Evolutionary conservation across 1,284 basidiomycete genomes (phyloP).

Genomic region (Chalciporus sp.): DNA sequence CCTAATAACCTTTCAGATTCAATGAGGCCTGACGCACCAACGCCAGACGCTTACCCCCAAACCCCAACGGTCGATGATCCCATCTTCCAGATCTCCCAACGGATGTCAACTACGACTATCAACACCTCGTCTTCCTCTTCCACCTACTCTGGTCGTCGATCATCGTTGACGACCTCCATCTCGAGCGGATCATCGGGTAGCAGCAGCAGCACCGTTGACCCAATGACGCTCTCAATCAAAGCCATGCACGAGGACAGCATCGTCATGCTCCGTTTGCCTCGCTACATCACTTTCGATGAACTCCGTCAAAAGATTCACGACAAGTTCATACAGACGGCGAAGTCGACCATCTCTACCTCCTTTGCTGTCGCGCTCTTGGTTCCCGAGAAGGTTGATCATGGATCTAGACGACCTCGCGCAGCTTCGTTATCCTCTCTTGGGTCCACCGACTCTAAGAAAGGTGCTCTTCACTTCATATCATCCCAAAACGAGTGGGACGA

Average conservation of each 20-base stretch:
- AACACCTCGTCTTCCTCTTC: constrained; percentile 14
- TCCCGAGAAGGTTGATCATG: constrained; percentile 18
- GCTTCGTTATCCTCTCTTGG: constrained; percentile 41
- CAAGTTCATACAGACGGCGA: constrained; percentile 64
- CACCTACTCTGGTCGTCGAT: constrained; percentile 19
- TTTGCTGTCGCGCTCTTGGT: constrained; percentile 57
- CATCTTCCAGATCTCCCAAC: constrained; percentile 12
- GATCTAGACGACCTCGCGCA: constrained; percentile 29
- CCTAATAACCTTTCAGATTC: constrained; percentile 35
- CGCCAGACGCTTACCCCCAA: constrained; percentile 15
- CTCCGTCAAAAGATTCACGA: constrained; percentile 58
- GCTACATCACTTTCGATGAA: constrained; percentile 47
- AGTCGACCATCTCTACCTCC: constrained; percentile 48
- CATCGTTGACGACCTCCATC: constrained; percentile 31
- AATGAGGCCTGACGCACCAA: constrained; percentile 37
- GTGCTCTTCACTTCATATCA: constrained; percentile 38
- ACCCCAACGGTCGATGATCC: constrained; percentile 21
- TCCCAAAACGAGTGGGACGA: constrained; percentile 45
- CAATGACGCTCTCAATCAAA: constrained; percentile 57
- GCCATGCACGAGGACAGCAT: constrained; percentile 61
- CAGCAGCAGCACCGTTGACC: constrained; percentile 35
- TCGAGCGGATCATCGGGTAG: constrained; percentile 34
- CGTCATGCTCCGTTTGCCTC: constrained; percentile 58
- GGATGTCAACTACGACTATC: constrained; percentile 7
- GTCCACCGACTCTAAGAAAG: constrained; percentile 11